phyloP scores from a whole-genome alignment of 2,329 filamentous ascomycete species.

The Neonectria punicea region DNA sequence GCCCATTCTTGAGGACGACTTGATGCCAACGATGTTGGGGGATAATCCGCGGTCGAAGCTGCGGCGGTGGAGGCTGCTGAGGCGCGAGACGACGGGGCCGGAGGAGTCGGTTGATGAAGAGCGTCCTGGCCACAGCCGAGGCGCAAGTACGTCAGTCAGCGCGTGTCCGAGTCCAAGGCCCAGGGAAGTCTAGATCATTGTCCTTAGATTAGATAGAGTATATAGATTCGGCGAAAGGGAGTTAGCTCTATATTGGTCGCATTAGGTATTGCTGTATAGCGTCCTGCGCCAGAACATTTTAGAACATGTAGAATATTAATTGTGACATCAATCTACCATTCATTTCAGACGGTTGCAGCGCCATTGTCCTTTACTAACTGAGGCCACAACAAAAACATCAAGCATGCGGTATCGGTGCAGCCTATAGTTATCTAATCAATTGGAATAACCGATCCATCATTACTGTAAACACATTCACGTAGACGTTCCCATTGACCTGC shows the following conservation, averaged over 20 bases:
- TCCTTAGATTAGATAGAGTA: neutral
- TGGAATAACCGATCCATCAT: neutral
- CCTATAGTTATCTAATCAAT: too few species aligned
- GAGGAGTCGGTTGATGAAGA: neutral
- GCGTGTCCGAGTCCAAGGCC: conserved; percentile 11
- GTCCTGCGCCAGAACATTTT: neutral
- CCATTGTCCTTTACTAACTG: too few species aligned
- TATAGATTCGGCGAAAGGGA: neutral
- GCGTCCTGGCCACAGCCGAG: conserved; percentile 3
- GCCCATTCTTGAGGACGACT: conserved; percentile 43
- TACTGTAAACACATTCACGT: neutral
- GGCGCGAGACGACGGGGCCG: conserved; percentile 6
- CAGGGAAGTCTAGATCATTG: neutral
- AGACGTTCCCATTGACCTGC: neutral
- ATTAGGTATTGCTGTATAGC: neutral
- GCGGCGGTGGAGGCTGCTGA: conserved; percentile 20
- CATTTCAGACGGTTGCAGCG: neutral
- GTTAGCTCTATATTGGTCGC: neutral
- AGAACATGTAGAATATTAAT: neutral
- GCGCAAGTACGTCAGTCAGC: neutral
- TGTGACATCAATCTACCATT: neutral
- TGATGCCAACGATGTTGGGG: conserved; percentile 39
- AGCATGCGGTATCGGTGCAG: too few species aligned
- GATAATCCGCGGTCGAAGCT: conserved; percentile 32
- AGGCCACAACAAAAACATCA: too few species aligned